phyloP scores from a whole-genome alignment of 768 basidiomycete genomes.

The Mrakia hoshinonis region DNA sequence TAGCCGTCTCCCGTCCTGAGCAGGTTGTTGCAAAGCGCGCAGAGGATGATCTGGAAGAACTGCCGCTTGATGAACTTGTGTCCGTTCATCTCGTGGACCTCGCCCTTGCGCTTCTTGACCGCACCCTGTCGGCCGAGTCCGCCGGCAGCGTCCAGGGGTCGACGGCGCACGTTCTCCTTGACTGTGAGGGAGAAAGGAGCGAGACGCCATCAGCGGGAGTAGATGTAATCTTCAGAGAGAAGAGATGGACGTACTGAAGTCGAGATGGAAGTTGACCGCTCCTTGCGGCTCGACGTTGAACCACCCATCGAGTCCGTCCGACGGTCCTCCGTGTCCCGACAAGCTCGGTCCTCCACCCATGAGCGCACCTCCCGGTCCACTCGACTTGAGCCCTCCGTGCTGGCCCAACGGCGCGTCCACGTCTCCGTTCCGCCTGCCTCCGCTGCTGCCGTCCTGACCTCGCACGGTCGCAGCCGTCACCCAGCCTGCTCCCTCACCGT shows the following conservation, averaged over 20 bases:
- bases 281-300: slow-evolving; percentile 97
- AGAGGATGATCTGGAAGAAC: slow-evolving; percentile 97
- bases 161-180: slow-evolving; percentile 94
- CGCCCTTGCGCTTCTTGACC: slow-evolving; percentile 92
- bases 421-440: slow-evolving; percentile 16
- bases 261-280: slow-evolving; percentile 72
- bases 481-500: slow-evolving; percentile 80
- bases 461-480: slow-evolving; percentile 60
- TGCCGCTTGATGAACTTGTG: slow-evolving; percentile 95
- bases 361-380: slow-evolving; percentile 30
- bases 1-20: slow-evolving; percentile 94
- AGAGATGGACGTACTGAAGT: slow-evolving; percentile 66
- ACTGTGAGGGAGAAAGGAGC: slow-evolving; percentile 48
- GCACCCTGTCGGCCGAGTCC: slow-evolving; percentile 97
- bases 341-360: slow-evolving; percentile 40
- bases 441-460: slow-evolving; percentile 14
- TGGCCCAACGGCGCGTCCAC: neutral
- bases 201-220: neutral
- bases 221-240: neutral
- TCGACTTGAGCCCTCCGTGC: slow-evolving; percentile 44
- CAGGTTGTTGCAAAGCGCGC: slow-evolving; percentile 96
- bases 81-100: slow-evolving; percentile 98
- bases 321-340: slow-evolving; percentile 10
- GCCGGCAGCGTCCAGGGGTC: slow-evolving; percentile 77
- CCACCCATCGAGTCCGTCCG: slow-evolving; percentile 90